phyloP scores from a whole-genome alignment of 176 grass and related monocot species.

The maize (Zea mays) region Zm-B73-REFERENCE-NAM-5.0 NC_050096.1:152175001-152175500 shows the following conservation, averaged over 20 bases:
- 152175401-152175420: constrained; percentile 16
- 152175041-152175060: too few relatives aligned
- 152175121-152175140: too few relatives aligned
- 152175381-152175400: background rate
- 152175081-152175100: too few relatives aligned
- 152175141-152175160: background rate
- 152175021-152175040: too few relatives aligned
- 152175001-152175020: too few relatives aligned
- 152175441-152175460: constrained; percentile 14
- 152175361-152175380: constrained; percentile 60
- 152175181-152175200: background rate
- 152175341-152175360: constrained; percentile 71
- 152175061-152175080: too few relatives aligned
- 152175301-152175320: constrained; percentile 38
- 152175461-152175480: background rate
- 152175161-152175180: constrained; percentile 8
- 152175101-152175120: too few relatives aligned
- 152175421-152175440: background rate
- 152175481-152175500: background rate
- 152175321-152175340: constrained; percentile 53
- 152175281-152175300: constrained; percentile 31
- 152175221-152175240: constrained; percentile 13
- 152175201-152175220: constrained; percentile 6
- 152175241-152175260: constrained; percentile 34
- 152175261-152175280: constrained; percentile 39